Percentiles rank a stretch among this genome's conserved stretches.
Evolutionary conservation across 192 early-diverging fungal genomes (phyloP).

Genomic region (Diversispora epigaea): DNA sequence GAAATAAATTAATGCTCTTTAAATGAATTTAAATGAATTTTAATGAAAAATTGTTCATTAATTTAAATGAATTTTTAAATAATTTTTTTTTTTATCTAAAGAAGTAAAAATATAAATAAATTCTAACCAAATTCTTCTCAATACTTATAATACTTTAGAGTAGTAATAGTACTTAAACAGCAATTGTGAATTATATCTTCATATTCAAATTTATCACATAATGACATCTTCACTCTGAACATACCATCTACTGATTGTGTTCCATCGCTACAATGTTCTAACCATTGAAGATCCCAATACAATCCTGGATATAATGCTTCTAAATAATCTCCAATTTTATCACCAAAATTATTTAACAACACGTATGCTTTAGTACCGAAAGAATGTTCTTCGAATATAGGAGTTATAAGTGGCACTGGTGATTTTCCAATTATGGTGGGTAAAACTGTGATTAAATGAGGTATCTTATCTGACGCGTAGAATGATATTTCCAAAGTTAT

Average conservation of each 20-base stretch:
- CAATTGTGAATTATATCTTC: conserved; percentile 17
- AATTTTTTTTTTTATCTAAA: no score
- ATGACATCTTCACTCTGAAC: conserved; percentile 1
- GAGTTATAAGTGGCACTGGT: neutral
- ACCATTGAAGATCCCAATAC: conserved; percentile 6
- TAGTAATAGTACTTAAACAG: neutral
- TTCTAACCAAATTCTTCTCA: no score
- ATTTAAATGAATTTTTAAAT: no score
- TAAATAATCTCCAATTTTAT: conserved; percentile 17
- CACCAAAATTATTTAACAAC: conserved; percentile 16
- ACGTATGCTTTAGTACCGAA: neutral
- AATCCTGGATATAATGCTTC: conserved; percentile 8
- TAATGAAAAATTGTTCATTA: no score
- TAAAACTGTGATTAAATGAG: neutral
- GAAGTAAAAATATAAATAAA: no score
- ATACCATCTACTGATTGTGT: neutral
- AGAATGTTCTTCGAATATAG: neutral
- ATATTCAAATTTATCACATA: conserved; percentile 13
- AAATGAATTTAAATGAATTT: no score
- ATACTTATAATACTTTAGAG: neutral
- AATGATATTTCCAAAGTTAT: conserved; percentile 15
- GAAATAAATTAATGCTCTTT: no score
- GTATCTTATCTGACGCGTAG: neutral
- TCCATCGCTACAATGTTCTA: neutral
- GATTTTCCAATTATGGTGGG: conserved; percentile 15